Percentiles rank a stretch among this genome's conserved stretches.
Evolutionary conservation across 345 rosid genomes (phyloP).

Genomic region (Ricinus communis): DNA sequence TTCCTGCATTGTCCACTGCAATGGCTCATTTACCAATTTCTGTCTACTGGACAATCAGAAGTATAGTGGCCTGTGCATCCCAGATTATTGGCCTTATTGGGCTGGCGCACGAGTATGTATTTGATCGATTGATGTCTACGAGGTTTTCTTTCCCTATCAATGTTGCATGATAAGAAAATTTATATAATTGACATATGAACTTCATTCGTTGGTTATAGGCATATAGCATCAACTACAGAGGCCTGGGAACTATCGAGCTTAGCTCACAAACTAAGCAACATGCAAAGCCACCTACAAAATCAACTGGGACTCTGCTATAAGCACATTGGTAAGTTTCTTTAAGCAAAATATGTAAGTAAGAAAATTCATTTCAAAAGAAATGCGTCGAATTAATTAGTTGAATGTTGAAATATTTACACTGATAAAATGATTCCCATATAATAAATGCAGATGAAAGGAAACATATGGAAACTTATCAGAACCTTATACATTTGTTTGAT

Average conservation of each 20-base stretch:
- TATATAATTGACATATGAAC: background rate
- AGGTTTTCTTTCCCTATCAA: no score
- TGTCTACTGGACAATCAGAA: constrained; percentile 78
- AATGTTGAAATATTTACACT: background rate
- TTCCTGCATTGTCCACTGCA: constrained; percentile 39
- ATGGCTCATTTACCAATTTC: constrained; percentile 30
- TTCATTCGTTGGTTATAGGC: constrained; percentile 6
- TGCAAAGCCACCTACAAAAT: constrained; percentile 37
- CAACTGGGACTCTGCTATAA: constrained; percentile 35
- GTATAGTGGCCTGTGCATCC: constrained; percentile 60
- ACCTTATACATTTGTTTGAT: constrained; percentile 30
- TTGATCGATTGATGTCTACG: background rate
- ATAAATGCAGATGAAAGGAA: constrained; percentile 42
- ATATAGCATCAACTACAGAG: constrained; percentile 30
- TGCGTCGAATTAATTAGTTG: no score
- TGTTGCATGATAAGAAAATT: no score
- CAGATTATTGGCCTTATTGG: constrained; percentile 59
- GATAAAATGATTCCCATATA: background rate
- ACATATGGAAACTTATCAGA: constrained; percentile 33
- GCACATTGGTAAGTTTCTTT: constrained; percentile 42
- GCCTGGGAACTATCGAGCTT: constrained; percentile 53
- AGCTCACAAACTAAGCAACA: constrained; percentile 44
- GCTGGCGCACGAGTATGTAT: constrained; percentile 56
- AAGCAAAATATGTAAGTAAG: background rate
- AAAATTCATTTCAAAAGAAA: no score